Base-by-base conservation (phyloP, 1,284 basidiomycete genomes). In the Marasmius tenuissimus region DNA sequence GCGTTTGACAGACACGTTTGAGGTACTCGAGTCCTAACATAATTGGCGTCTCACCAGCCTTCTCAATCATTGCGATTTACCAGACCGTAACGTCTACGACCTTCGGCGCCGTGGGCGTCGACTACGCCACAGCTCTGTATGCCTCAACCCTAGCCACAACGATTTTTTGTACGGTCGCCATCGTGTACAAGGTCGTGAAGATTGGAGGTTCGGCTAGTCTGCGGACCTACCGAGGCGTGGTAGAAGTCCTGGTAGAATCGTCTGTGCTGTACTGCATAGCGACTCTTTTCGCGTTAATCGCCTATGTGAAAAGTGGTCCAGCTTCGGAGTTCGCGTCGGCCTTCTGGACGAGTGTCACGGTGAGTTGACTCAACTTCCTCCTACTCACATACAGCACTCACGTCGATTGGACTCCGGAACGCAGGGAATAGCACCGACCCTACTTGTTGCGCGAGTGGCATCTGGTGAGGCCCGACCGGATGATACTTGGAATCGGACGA, bases 41-140 rank as follows among this genome's bases (percentile, higher is more conserved):
- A n/a, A n/a, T n/a, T n/a, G n/a, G n/a, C n/a, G n/a, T n/a, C n/a
- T n/a, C 40, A 16, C 33, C 50, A 61, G 59, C 59, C 11, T 61
- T 61, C 37, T 61, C 59, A 27, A 61, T 61, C 53, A 56, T 61
- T 47, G 59, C 59, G 12, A 57, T 54, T 12, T 61, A 61, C 20
- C 52, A 52, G 35, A 50, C 54, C 8, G 45, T 57, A 20, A 55
- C 54, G 5, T 35, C 39, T 18, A 61, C 59, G 27, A 45, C 38
- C 9, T 61, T 61, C 42, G 54, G 54, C 18, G 59, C 53, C 18
- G 54, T 56, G 18, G 59, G 59, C 7, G 53, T 57, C 5, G 59
- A 61, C 54, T 61, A 61, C 20, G 59, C 59, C 9, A 61, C 59
- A 35, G 59, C 59, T 11, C 35, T 61, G 18, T 61, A 61, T 45